phyloP scores from a whole-genome alignment of 192 early-diverging fungal species.

The Chytriomyces hyalinus region DNA sequence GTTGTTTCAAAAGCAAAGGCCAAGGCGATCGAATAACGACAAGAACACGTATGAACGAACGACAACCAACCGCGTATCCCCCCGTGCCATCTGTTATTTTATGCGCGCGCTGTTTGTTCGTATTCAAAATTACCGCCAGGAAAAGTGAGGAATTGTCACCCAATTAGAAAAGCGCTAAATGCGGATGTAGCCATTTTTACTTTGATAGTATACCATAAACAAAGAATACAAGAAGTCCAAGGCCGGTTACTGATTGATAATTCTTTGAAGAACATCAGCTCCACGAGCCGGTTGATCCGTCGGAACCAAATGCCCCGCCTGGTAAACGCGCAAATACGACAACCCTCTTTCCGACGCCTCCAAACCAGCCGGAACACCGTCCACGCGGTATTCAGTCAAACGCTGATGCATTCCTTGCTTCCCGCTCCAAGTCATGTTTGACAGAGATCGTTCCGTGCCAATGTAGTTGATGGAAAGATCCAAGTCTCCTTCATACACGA shows the following conservation, averaged over 20 bases:
- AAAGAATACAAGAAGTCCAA: not conserved
- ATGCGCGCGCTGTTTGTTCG: too few species aligned
- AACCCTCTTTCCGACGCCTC: not conserved
- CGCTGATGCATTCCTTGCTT: not conserved
- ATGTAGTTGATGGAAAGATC: constrained; percentile 15
- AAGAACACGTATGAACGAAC: too few species aligned
- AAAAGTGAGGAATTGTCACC: too few species aligned
- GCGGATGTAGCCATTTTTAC: not conserved
- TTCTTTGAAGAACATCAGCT: not conserved
- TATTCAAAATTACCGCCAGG: too few species aligned
- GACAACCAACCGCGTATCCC: too few species aligned
- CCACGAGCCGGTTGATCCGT: not conserved
- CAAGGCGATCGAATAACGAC: too few species aligned
- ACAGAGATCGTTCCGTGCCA: constrained; percentile 55
- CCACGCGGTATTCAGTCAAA: not conserved
- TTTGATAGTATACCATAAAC: not conserved
- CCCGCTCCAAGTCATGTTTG: constrained; percentile 45
- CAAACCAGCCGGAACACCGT: not conserved
- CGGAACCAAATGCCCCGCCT: not conserved
- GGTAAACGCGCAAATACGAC: not conserved
- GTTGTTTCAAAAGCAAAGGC: too few species aligned
- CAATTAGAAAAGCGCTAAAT: too few species aligned
- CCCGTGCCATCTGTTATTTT: too few species aligned
- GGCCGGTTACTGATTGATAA: not conserved
- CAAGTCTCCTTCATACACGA: constrained; percentile 20